A percentile compares a stretch with the other conserved stretches of the same genome.
Evolutionary conservation across 345 rosid genomes (phyloP).

Genomic region (Lepidium didymum): DNA sequence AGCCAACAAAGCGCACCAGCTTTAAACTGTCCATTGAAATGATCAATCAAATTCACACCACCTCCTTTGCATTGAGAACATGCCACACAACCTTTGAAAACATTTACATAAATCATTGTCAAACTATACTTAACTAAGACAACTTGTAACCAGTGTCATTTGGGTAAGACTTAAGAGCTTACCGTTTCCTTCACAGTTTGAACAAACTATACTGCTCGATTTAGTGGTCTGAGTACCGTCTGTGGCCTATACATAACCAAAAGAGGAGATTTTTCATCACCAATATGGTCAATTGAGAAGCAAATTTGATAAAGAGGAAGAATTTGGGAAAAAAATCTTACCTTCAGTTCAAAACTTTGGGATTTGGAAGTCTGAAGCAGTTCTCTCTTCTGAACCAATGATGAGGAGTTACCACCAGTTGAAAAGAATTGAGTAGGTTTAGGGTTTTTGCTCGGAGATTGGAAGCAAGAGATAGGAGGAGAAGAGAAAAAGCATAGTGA

Average conservation of each 20-base stretch:
- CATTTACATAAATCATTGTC: background rate
- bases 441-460: constrained; percentile 4
- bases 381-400: constrained; percentile 20
- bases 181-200: constrained; percentile 78
- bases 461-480: constrained; percentile 21
- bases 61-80: constrained; percentile 77
- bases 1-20: constrained; percentile 94
- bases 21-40: constrained; percentile 92
- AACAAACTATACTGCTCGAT: constrained; percentile 56
- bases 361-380: constrained; percentile 40
- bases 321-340: constrained; percentile 22
- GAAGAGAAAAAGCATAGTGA: constrained; percentile 25
- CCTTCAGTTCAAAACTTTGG: constrained; percentile 58
- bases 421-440: constrained; percentile 18
- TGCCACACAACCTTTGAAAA: constrained; percentile 41
- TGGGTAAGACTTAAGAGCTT: constrained; percentile 10
- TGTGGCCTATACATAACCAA: constrained; percentile 44
- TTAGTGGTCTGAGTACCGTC: constrained; percentile 33
- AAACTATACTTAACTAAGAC: background rate
- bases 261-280: background rate
- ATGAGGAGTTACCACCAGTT: background rate
- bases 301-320: background rate
- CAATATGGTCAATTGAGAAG: background rate
- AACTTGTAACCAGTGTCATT: background rate
- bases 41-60: constrained; percentile 81